These are phyloP conservation scores for Crucibulum parvulum DNA, from an alignment of 1,284 basidiomycete genomes.

Conservation along the genomic window DNA sequence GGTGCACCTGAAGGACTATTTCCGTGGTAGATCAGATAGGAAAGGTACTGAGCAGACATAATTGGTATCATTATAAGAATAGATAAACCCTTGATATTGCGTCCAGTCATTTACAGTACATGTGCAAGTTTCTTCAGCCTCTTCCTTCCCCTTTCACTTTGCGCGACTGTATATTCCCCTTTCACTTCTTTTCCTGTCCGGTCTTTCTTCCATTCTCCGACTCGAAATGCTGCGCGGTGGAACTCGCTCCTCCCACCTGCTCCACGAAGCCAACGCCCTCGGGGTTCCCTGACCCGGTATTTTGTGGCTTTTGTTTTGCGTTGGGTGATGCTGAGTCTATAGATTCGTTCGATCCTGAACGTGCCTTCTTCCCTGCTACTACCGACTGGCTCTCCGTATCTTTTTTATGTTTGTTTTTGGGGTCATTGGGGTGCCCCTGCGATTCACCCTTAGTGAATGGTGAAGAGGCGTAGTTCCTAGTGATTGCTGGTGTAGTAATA, in stretches of 20 bases:
- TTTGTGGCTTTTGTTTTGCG: not conserved
- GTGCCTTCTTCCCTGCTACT: not conserved
- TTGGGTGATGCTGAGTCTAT: not conserved
- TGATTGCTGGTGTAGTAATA: too few species aligned
- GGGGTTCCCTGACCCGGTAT: not conserved
- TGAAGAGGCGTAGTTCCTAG: not conserved
- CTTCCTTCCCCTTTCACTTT: too few species aligned
- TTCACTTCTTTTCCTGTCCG: too few species aligned
- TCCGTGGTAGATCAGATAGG: too few species aligned
- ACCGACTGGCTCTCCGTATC: not conserved
- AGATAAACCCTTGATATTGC: too few species aligned
- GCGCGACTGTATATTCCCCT: too few species aligned
- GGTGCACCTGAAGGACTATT: too few species aligned
- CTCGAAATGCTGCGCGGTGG: conserved; percentile 1
- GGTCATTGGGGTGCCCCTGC: not conserved
- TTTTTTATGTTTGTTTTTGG: not conserved
- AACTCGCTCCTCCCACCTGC: not conserved
- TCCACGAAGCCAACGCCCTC: conserved; percentile 1
- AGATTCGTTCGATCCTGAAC: not conserved
- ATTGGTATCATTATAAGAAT: too few species aligned
- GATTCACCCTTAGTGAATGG: not conserved
- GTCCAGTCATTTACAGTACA: too few species aligned
- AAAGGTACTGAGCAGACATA: too few species aligned
- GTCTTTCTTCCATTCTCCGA: not conserved
- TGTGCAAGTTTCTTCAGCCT: too few species aligned